Percentiles rank a stretch among this genome's conserved stretches.
phyloP scores from a whole-genome alignment of 192 early-diverging fungal genomes.

The Podila horticola region DNA sequence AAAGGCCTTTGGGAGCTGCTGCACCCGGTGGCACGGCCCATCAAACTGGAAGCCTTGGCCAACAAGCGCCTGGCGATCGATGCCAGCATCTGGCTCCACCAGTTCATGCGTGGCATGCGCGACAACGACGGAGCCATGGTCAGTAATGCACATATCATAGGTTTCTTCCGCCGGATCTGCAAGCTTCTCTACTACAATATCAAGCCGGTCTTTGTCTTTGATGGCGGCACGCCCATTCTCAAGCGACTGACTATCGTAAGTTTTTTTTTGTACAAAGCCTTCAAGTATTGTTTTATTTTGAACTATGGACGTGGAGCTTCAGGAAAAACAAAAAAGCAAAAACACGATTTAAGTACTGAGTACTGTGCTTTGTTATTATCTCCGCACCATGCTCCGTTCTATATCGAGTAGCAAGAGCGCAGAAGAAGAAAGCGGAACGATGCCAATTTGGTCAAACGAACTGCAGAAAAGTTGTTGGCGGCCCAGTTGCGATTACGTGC shows the following conservation, averaged over 20 bases:
- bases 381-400: background rate
- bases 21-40: slow-evolving; percentile 79
- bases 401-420: slow-evolving; percentile 55
- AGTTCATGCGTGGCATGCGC: slow-evolving; percentile 95
- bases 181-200: slow-evolving; percentile 93
- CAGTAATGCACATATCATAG: slow-evolving; percentile 86
- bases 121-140: slow-evolving; percentile 88
- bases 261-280: slow-evolving; percentile 11
- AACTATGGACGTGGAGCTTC: background rate
- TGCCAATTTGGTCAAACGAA: slow-evolving; percentile 67
- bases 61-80: slow-evolving; percentile 89
- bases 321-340: too few species aligned
- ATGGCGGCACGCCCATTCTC: slow-evolving; percentile 88
- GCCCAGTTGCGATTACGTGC: slow-evolving; percentile 82
- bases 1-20: slow-evolving; percentile 93
- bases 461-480: slow-evolving; percentile 86
- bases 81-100: slow-evolving; percentile 98
- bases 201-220: slow-evolving; percentile 97
- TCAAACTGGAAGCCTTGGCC: slow-evolving; percentile 81
- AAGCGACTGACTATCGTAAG: slow-evolving; percentile 81
- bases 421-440: slow-evolving; percentile 59
- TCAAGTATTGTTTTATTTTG: background rate
- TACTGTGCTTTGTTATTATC: background rate
- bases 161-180: slow-evolving; percentile 94
- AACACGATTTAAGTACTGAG: too few species aligned